phyloP scores from a whole-genome alignment of 179 eudicot genomes.

The Actinidia chinensis region DNA sequence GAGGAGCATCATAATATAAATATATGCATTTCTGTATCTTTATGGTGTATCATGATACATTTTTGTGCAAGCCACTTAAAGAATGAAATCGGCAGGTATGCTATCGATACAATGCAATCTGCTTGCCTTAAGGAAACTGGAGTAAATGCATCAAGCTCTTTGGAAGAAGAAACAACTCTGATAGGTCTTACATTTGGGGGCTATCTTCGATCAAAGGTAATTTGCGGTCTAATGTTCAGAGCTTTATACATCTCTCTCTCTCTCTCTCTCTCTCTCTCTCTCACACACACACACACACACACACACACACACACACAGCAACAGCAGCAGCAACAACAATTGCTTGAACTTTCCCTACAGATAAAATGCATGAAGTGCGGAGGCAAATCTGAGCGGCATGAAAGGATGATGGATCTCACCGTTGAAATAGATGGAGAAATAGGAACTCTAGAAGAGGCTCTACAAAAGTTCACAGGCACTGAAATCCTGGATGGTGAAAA shows the following conservation, averaged over 20 bases:
- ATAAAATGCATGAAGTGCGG: slow-evolving; percentile 78
- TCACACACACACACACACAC: too few relatives aligned
- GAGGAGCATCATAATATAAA: background rate
- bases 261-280: background rate
- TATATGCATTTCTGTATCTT: background rate
- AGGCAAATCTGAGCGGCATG: slow-evolving; percentile 68
- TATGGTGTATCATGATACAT: background rate
- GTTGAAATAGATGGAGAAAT: slow-evolving; percentile 85
- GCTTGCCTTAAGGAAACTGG: slow-evolving; percentile 71
- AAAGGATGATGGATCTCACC: slow-evolving; percentile 88
- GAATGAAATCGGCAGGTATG: slow-evolving; percentile 52
- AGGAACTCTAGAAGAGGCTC: slow-evolving; percentile 78
- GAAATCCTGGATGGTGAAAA: slow-evolving; percentile 87
- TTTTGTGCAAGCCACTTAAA: background rate
- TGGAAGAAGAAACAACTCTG: slow-evolving; percentile 76
- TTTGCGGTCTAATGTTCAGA: background rate
- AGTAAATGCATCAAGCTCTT: slow-evolving; percentile 40
- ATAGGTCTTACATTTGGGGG: slow-evolving; percentile 92
- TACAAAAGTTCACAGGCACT: slow-evolving; percentile 55
- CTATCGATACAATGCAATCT: slow-evolving; percentile 78
- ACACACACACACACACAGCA: too few relatives aligned
- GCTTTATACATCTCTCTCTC: background rate
- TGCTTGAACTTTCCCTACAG: slow-evolving; percentile 34
- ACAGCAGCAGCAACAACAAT: background rate
- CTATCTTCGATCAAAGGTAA: slow-evolving; percentile 84